phyloP scores from a whole-genome alignment of 2,329 filamentous ascomycete genomes.

The Celoporthe dispersa region DNA sequence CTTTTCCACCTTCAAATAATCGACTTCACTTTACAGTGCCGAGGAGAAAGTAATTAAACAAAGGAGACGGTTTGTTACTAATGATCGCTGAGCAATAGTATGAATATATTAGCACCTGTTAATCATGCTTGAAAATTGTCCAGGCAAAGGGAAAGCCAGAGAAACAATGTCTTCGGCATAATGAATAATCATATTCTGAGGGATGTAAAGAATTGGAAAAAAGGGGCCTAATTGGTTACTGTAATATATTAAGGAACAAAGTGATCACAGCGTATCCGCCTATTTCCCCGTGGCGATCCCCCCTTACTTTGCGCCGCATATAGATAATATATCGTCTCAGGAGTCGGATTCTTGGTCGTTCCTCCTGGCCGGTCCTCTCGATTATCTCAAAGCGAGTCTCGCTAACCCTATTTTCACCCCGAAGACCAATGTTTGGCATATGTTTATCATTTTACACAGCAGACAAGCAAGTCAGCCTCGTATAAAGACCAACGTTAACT shows the following conservation, averaged over 20 bases:
- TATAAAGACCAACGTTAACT: slow-evolving; percentile 2
- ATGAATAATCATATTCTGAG: background rate
- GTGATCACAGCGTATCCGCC: background rate
- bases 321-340: background rate
- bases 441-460: background rate
- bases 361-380: background rate
- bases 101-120: fast-evolving
- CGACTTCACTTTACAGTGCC: no score
- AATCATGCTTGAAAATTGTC: background rate
- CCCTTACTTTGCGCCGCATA: background rate
- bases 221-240: background rate
- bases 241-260: background rate
- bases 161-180: background rate
- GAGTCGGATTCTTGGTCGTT: background rate
- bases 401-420: background rate
- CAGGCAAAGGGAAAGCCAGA: background rate
- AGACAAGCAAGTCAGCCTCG: background rate
- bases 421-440: background rate
- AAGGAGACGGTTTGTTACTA: background rate
- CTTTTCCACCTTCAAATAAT: no score
- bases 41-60: no score
- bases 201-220: background rate
- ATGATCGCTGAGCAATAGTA: background rate
- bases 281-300: background rate
- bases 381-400: background rate